Base-by-base conservation (phyloP, 1,284 basidiomycete species). In the Xerocomus alliaceus region DNA sequence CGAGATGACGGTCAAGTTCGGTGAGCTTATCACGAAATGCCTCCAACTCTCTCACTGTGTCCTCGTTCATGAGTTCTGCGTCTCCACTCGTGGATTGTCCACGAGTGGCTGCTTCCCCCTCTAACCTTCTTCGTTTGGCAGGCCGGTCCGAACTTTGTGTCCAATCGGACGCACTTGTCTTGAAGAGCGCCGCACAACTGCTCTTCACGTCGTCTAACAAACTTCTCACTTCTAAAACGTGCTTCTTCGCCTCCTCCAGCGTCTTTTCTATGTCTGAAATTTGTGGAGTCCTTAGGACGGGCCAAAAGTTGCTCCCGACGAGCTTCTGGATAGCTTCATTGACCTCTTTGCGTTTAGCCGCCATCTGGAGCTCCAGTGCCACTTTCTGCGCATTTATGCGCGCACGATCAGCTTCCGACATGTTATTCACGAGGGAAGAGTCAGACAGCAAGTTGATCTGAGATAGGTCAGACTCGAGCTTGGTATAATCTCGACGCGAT, bases 121-220 rank as follows among this genome's bases (percentile, higher is more conserved):
- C 76, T 11, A 78, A 26, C 37, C 76, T 80, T 28, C 78, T 78
- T 45, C 81, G 79, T 62, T 83, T 82, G 29, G 68, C 58, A 28
- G 80, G 78, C 18, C 75, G 72, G 26, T 73, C 67, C 20, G 68
- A 60, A 28, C 67, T 72, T 41, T 63, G 65, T 58, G 61, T 35
- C 56, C 29, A 31, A 41, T 64, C 60, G 6, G 64, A 22, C 4
- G 34, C 44, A 24, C 46, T 64, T 35, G 67, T 56, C 61, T 65
- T 75, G 49, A 71, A 51, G 39, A 77, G 65, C 24, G 67, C 63
- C 17, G 60, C 58, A 52, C 54, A 71, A 11, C 67, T 69, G 31
- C 29, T 64, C 42, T 62, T 71, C 35, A 77, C 56, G 9, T 74
- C 74, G 28, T 63, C 65, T 51, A 76, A 26, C 39, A 68, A 42